These are phyloP conservation scores for Sarocladium kiliense DNA, from an alignment of 2,329 filamentous ascomycete genomes.

Conservation along the genomic window DNA sequence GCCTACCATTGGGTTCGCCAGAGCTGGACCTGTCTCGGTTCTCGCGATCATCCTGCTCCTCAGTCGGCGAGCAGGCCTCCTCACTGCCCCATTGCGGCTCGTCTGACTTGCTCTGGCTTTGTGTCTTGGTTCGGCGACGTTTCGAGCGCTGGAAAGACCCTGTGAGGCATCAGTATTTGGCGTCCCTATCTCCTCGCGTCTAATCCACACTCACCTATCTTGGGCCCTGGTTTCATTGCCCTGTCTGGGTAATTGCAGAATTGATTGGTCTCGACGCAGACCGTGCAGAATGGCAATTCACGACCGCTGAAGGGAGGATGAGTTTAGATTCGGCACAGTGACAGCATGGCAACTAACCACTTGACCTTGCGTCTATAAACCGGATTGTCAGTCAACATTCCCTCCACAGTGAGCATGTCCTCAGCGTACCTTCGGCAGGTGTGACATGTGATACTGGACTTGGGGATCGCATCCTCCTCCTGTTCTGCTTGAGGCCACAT, in stretches of 20 bases:
- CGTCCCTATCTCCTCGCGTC: too few relatives aligned
- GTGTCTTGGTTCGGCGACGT: not conserved
- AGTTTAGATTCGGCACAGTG: too few relatives aligned
- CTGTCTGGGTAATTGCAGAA: conserved; percentile 3
- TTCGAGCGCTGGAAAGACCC: not conserved
- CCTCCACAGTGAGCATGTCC: not conserved
- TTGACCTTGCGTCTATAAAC: conserved; percentile 7
- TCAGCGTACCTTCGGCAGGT: not conserved
- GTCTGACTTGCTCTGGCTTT: not conserved
- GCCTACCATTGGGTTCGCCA: not conserved
- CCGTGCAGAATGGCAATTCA: not conserved
- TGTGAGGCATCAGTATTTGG: not conserved
- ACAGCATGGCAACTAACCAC: too few relatives aligned
- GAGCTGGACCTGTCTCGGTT: not conserved
- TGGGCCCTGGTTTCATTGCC: conserved; percentile 6
- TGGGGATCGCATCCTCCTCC: not conserved
- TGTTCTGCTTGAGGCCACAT: not conserved
- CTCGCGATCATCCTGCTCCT: not conserved
- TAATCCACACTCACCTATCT: conserved; percentile 8
- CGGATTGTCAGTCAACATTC: too few relatives aligned
- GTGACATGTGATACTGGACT: not conserved
- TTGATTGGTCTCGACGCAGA: not conserved
- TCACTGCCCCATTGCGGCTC: not conserved
- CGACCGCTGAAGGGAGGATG: conserved; percentile 7
- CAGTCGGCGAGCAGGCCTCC: not conserved